These are phyloP conservation scores for Solanum pinnatisectum DNA, from an alignment of 257 asterid species.

Conservation along the genomic window DNA sequence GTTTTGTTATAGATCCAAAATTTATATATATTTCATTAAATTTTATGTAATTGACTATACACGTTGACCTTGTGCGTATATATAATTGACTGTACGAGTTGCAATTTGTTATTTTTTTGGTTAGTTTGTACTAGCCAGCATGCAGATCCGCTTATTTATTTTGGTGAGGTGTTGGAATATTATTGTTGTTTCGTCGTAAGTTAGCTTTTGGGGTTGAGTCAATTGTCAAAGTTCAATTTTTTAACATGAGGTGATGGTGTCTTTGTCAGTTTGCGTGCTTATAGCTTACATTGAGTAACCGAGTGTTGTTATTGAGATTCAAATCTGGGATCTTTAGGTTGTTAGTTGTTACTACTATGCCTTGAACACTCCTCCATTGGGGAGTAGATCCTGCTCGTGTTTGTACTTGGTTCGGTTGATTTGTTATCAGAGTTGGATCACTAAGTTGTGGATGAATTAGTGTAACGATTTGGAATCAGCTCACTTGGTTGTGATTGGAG, in stretches of 20 bases:
- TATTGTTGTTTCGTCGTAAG: background rate
- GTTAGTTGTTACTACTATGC: background rate
- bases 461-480: background rate
- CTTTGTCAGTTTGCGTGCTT: background rate
- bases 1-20: background rate
- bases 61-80: background rate
- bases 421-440: background rate
- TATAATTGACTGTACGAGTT: background rate
- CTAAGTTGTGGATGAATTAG: background rate
- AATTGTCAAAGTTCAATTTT: background rate
- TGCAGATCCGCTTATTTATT: background rate
- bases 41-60: background rate
- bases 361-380: too few species aligned
- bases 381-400: background rate
- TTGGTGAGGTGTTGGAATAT: background rate
- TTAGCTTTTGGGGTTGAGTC: background rate
- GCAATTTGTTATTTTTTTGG: background rate
- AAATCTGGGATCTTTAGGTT: background rate
- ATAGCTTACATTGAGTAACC: background rate
- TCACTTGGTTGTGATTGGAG: background rate
- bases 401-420: background rate
- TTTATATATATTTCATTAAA: background rate
- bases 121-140: background rate
- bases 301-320: background rate
- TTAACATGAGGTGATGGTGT: background rate